Conservation (phyloP, 306 rosid genomes). For the Clitoria ternatea region DNA sequence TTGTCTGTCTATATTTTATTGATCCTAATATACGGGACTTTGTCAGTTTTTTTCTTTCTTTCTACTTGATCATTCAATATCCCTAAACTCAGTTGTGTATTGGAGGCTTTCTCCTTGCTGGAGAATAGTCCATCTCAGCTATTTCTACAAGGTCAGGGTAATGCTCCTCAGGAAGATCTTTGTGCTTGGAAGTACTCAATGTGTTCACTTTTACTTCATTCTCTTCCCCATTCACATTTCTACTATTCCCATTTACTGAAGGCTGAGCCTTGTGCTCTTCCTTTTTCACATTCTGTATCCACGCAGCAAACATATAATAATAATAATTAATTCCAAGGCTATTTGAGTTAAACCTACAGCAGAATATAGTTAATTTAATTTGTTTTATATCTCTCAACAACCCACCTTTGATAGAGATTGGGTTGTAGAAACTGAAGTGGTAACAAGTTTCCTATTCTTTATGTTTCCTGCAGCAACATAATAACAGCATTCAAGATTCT, state of each 20-base stretch:
- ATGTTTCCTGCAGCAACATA: constrained; percentile 65
- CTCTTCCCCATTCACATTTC: constrained; percentile 27
- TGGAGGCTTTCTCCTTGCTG: constrained; percentile 79
- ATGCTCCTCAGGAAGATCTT: constrained; percentile 22
- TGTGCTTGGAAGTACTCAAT: constrained; percentile 20
- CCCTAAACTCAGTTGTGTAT: constrained; percentile 59
- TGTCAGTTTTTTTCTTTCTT: constrained; percentile 14
- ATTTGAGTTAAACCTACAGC: neutral
- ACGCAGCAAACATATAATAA: constrained; percentile 18
- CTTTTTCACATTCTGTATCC: constrained; percentile 46
- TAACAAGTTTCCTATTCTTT: constrained; percentile 61
- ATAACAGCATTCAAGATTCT: constrained; percentile 36
- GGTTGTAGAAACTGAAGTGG: constrained; percentile 40
- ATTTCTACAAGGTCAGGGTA: constrained; percentile 50
- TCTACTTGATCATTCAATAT: neutral
- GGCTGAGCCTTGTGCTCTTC: constrained; percentile 26
- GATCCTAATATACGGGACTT: constrained; percentile 9
- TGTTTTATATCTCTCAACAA: constrained; percentile 17
- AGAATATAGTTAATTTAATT: neutral
- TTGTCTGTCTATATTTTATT: constrained; percentile 24
- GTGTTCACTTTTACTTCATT: constrained; percentile 27
- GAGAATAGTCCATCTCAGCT: constrained; percentile 88
- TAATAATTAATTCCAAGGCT: neutral
- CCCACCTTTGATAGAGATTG: constrained; percentile 55
- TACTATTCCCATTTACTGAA: constrained; percentile 13